phyloP scores from a whole-genome alignment of 768 basidiomycete species.

The Panus rudis region DNA sequence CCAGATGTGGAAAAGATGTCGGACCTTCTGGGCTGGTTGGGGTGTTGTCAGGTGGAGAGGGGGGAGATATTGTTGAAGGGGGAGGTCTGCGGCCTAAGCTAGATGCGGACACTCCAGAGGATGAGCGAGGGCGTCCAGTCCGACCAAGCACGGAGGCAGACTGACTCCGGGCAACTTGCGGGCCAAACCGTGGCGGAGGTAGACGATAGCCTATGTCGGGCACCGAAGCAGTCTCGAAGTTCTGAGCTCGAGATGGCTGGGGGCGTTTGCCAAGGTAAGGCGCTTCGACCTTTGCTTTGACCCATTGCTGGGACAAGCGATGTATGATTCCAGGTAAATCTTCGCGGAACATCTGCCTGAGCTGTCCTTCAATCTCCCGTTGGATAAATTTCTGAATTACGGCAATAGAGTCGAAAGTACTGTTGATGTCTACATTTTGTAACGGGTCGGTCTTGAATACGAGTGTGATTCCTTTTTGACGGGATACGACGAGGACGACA shows the following conservation, averaged over 20 bases:
- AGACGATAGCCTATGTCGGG: constrained; percentile 14
- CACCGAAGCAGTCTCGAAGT: constrained; percentile 12
- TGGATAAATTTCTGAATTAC: constrained; percentile 98
- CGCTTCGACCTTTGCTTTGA: constrained; percentile 89
- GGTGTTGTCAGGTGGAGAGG: constrained; percentile 14
- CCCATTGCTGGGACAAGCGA: constrained; percentile 91
- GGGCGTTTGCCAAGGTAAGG: constrained; percentile 66
- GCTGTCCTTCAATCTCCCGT: constrained; percentile 92
- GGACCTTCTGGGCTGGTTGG: constrained; percentile 17
- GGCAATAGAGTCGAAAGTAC: constrained; percentile 95
- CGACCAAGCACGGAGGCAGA: constrained; percentile 1
- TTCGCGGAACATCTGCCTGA: constrained; percentile 97
- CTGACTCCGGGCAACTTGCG: constrained; percentile 10
- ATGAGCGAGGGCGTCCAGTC: constrained; percentile 14
- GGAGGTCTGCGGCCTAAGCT: constrained; percentile 16
- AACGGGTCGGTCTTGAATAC: constrained; percentile 99
- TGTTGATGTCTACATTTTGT: constrained; percentile 95
- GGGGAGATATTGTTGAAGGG: constrained; percentile 9
- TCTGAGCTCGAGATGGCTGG: constrained; percentile 18
- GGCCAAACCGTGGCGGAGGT: constrained; percentile 10
- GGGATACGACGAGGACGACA: constrained; percentile 94
- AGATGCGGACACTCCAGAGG: constrained; percentile 14
- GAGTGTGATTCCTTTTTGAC: constrained; percentile 95
- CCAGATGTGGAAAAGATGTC: constrained; percentile 50
- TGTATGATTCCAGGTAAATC: constrained; percentile 97